Percentiles rank a stretch among this genome's conserved stretches.
These are phyloP conservation scores for Cunninghamia lanceolata DNA, from an alignment of 75 land plant genomes.

Conservation along the genomic window DNA sequence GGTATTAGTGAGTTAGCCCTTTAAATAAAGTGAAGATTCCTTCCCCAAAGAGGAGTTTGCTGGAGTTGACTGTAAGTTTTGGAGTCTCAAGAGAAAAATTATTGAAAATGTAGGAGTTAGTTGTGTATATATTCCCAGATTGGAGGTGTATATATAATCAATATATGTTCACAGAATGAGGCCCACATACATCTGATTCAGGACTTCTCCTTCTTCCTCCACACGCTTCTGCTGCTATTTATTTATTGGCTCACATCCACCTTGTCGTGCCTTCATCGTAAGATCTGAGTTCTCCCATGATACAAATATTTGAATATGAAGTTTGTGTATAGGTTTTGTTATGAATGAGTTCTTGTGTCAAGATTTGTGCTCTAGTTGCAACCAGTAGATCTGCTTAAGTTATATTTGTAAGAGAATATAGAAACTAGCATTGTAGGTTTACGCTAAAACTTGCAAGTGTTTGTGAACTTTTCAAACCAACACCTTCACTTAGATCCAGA, in stretches of 20 bases:
- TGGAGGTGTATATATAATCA: not conserved
- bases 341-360: not conserved
- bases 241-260: not conserved
- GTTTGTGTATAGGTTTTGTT: not conserved
- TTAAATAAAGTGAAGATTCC: too few relatives aligned
- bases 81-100: not conserved
- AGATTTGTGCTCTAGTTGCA: not conserved
- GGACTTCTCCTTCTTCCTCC: not conserved
- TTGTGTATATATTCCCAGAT: not conserved
- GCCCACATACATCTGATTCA: not conserved
- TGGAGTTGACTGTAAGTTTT: not conserved
- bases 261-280: not conserved
- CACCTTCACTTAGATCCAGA: too few relatives aligned
- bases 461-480: too few relatives aligned
- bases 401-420: not conserved
- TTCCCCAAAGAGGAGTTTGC: too few relatives aligned
- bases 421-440: not conserved
- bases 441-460: too few relatives aligned
- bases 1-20: too few relatives aligned
- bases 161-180: not conserved
- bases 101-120: not conserved
- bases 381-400: not conserved
- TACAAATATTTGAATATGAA: not conserved
- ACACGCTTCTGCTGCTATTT: not conserved
- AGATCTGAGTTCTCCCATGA: not conserved